Evolutionary conservation across 73 alveolate genomes (phyloP), one percentile per base, ranked within the genome.

Genomic region (Blepharisma stoltei): DNA sequence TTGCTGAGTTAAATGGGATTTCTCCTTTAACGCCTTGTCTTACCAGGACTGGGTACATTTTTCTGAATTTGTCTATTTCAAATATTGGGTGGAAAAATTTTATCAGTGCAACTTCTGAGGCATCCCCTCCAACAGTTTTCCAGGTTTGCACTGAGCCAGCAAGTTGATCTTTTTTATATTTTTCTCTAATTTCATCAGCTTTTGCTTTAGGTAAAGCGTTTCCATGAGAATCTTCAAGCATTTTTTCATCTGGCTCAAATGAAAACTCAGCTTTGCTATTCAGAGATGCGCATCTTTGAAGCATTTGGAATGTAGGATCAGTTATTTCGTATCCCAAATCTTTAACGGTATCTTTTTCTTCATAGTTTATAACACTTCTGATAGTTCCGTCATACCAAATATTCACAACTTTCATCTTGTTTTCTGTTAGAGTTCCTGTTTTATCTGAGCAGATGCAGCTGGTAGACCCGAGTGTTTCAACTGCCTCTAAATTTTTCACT

Each of bases 391-490:
- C 76, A 60, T 25, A 25, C 76, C 76, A 60, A 11, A 91, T 55
- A 68, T 86, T 86, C 46, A 85, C 81, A 21, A 83, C 97, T 69
- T 95, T 89, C 95, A 81, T 89, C 54, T 43, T 70, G 67, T 93
- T 94, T 78, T 94, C 80, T 14, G 98, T 94, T n/a, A 94, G 75
- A 6, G 98, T 93, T 47, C 98, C 96, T 6, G 98, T 91, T 77
- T 92, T 92, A 70, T 91, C 97, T 18, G 93, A 85, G 84, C 97
- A 92, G 46, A 92, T 91, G 86, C 96, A 93, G 21, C 92, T 52
- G 48, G 94, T 91, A n/a, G 96, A 88, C 6, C 97, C 96, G 32
- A 91, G 77, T 50, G 93, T 87, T 50, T 93, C 98, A 48, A 93
- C 93, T 9, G 95, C 81, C 68, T 92, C 91, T 25, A 91, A 77